Evolutionary conservation across 192 early-diverging fungal species (phyloP).

Genomic region (Obelidium mucronatum): DNA sequence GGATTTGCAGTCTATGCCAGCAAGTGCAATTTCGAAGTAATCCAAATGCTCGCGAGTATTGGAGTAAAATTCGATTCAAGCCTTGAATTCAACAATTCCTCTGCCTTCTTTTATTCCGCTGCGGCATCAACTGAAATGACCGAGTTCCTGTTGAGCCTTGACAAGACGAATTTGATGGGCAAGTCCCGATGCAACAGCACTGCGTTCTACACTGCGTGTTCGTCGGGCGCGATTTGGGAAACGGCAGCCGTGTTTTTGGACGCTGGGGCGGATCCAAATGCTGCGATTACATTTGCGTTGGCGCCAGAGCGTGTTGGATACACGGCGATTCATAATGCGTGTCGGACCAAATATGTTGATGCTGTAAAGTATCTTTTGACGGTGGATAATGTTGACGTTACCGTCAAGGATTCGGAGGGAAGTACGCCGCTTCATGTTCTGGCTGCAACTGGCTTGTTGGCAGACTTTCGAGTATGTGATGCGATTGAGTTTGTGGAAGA

Average conservation of each 20-base stretch:
- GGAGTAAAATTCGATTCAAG: background rate
- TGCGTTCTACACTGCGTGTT: background rate
- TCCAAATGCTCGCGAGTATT: background rate
- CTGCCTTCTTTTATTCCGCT: background rate
- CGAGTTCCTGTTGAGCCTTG: background rate
- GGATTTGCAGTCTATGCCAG: background rate
- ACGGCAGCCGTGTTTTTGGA: background rate
- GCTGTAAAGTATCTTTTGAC: conserved; percentile 1
- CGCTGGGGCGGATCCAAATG: conserved; percentile 2
- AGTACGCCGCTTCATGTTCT: background rate
- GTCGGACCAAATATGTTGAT: background rate
- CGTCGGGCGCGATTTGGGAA: background rate
- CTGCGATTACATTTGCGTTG: background rate
- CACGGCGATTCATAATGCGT: conserved; percentile 6
- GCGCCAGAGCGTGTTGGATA: background rate
- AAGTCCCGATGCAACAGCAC: background rate
- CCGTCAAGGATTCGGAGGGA: background rate
- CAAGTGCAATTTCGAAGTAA: background rate
- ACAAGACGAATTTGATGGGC: background rate
- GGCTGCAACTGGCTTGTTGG: background rate
- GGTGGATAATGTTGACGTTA: background rate
- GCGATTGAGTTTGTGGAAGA: too few relatives aligned
- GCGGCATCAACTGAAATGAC: background rate
- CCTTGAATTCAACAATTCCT: background rate
- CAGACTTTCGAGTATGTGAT: too few relatives aligned